Evolutionary conservation across 2,329 filamentous ascomycete genomes (phyloP).

Genomic region (Rhinocladiella similis): DNA sequence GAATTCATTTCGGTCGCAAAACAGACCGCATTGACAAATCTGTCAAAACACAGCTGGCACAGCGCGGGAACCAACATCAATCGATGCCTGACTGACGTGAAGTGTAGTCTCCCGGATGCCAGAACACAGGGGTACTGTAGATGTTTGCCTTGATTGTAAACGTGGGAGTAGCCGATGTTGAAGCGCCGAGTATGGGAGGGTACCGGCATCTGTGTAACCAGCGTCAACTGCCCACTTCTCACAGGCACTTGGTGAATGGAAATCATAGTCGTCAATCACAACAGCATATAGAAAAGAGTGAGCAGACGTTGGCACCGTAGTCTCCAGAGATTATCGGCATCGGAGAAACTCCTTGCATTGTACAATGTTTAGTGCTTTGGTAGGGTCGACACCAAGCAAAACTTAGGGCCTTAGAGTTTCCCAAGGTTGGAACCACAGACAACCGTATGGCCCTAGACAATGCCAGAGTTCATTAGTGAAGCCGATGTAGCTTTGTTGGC

Average conservation of each 20-base stretch:
- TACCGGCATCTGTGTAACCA: conserved; percentile 1
- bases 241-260: not conserved
- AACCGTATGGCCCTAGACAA: not conserved
- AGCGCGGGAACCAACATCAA: not conserved
- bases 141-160: conserved; percentile 3
- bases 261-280: not conserved
- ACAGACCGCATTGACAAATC: no score
- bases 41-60: not conserved
- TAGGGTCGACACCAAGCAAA: no score
- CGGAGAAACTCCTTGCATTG: no score
- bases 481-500: not conserved
- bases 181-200: not conserved
- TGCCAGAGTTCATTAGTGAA: not conserved
- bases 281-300: not conserved
- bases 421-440: no score
- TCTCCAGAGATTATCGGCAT: no score
- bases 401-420: no score
- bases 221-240: not conserved
- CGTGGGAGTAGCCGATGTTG: not conserved
- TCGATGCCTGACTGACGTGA: not conserved
- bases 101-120: not conserved
- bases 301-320: no score
- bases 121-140: not conserved
- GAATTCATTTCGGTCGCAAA: no score
- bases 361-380: no score